Base-by-base conservation (phyloP, 192 early-diverging fungal genomes). In the Glomus cerebriforme region DNA sequence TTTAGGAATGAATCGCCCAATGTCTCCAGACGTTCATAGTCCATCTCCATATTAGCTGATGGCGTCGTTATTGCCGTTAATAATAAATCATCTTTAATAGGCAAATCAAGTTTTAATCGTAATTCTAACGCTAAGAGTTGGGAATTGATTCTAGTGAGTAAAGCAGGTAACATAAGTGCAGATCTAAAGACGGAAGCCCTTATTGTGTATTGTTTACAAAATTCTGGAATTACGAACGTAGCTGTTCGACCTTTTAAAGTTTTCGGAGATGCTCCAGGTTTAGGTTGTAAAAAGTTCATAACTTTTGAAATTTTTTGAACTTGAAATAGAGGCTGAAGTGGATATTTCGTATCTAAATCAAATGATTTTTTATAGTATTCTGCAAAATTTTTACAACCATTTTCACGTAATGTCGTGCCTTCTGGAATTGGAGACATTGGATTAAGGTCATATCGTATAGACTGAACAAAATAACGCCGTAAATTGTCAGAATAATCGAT, bases 1-100 rank as follows among this genome's bases (percentile, higher is more conserved):
- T 98, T 98, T 27, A 98, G 86, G 49, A 95, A 92, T 29, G 96
- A 91, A 79, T 98, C 96, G 9, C 97, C 97, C 19, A 97, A 85
- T 7, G 92, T 91, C 85, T 98, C 96, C 0, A 96, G 82, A 0
- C 97, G 93, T 83, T 98, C 95, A 80, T 98, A 97, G 80, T 93
- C 89, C 73, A 86, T 86, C 34, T 88, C 88, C 75, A 89, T 83
- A 76, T 81, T 89, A 3, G 95, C 86, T 8, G 90, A 89, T 17
- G 94, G 86, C 1, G 93, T 84, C 0, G 95, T 95, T 59, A 96
- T 87, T 10, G 96, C 97, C 64, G 85, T 80, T 22, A 91, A 87
- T 29, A 93, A 75, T 1, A 81, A 76, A 26, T 87, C 82, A 39
- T 88, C 78, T 0, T 69, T 69, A 12, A 89, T 82, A 3, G 66